Base-by-base conservation (phyloP, 371 early-diverging fungal species). In the Gilbertella persicaria region DNA sequence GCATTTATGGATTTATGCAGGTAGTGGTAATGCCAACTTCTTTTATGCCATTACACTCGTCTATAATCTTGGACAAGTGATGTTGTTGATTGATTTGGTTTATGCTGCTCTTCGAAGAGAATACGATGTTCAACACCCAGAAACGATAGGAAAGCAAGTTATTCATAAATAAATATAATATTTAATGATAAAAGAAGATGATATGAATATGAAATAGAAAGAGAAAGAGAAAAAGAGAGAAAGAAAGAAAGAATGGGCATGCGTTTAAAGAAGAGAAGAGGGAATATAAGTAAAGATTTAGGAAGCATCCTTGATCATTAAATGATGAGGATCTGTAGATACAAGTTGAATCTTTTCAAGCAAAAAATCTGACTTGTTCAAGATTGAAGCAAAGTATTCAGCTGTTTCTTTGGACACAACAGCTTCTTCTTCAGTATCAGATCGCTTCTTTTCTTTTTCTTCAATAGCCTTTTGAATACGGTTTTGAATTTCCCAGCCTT, bases 11-110 rank as follows among this genome's bases (percentile, higher is more conserved):
- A 84, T 96, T 28, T 92, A 93, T 70, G 85, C 88, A 14, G 96
- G 95, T 7, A 89, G 90, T 50, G 98, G 97, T 20, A 98, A 98
- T 74, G 94, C 96, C 49, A 98, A 98, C 70, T 98, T 97, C 65
- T 96, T 91, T 65, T 98, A 96, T 60, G 95, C 97, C 8, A 93
- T 95, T 17, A 96, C 95, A 2, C 82, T 98, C 33, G 92, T 96
- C 0, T 93, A 89, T 51, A 88, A 85, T 10, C 73, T 95, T 23
- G 91, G 92, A 2, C 92, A 91, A 62, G 85, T 94, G 25, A 63
- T 92, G 21, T 66, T 94, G 45, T 62, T 95, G 30, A 82, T 90
- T 14, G 97, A 97, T 60, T 45, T 89, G 25, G 85, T 84, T 9
- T 86, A 73, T 53, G 90, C 96, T 5, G 66, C 80, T 56, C 67